phyloP scores from a whole-genome alignment of 352 stramenopile genomes.

The Globisporangium splendens region DNA sequence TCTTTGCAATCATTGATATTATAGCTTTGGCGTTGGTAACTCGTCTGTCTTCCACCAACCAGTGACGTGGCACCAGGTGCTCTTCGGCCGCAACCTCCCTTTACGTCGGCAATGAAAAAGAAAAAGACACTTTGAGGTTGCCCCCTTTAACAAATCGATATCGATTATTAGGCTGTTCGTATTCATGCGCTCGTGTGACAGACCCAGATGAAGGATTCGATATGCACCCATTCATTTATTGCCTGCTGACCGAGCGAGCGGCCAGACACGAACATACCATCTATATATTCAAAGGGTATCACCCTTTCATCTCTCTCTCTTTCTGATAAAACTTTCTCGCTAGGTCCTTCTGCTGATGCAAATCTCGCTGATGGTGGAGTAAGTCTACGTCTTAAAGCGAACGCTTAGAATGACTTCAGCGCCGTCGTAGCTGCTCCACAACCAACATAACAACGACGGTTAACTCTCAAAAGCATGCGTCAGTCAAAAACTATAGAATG shows the following conservation, averaged over 20 bases:
- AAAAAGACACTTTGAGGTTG: no score
- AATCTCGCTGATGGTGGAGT: not conserved
- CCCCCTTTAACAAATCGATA: no score
- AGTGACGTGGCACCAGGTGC: no score
- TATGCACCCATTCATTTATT: not conserved
- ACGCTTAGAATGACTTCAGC: slow-evolving; percentile 27
- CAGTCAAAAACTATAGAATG: not conserved
- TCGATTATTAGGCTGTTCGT: no score
- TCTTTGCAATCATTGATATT: no score
- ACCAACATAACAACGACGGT: not conserved
- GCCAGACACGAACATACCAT: not conserved
- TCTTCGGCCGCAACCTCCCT: no score
- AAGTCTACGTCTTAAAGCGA: not conserved
- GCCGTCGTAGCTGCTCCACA: slow-evolving; percentile 20
- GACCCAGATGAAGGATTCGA: no score
- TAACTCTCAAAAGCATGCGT: not conserved
- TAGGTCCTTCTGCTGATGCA: not conserved
- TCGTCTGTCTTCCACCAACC: no score
- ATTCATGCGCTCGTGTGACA: no score
- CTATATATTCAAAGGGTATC: not conserved
- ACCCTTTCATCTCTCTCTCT: not conserved
- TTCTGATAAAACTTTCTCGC: not conserved
- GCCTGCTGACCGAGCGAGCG: not conserved
- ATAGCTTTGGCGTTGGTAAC: no score
- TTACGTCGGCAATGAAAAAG: no score